Conservation (phyloP, 2,329 filamentous ascomycete genomes). For the Chaetomium globosum region DNA sequence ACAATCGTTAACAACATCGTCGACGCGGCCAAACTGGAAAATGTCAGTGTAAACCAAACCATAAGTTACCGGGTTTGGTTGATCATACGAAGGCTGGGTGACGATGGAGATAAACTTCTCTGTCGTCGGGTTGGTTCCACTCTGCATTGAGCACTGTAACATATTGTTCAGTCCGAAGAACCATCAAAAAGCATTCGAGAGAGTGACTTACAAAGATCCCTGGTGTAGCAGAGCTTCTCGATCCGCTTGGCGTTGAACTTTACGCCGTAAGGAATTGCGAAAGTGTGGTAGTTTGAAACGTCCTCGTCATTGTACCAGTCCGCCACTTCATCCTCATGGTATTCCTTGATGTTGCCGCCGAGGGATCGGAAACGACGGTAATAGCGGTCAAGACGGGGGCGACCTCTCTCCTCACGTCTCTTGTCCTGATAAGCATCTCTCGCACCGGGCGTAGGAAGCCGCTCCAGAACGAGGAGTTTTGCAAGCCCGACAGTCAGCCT, state of each 20-base stretch:
- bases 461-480: conserved; percentile 76
- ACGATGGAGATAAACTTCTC: conserved; percentile 76
- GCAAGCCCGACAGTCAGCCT: conserved; percentile 74
- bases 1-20: conserved; percentile 77
- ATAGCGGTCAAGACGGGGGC: conserved; percentile 58
- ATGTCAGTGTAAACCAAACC: not conserved
- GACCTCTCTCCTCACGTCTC: conserved; percentile 70
- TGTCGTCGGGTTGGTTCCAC: conserved; percentile 77
- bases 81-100: conserved; percentile 70
- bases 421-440: conserved; percentile 72
- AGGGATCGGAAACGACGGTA: conserved; percentile 45
- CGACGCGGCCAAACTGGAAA: conserved; percentile 65
- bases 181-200: not conserved
- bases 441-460: conserved; percentile 68
- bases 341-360: conserved; percentile 73
- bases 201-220: conserved; percentile 61
- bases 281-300: conserved; percentile 77
- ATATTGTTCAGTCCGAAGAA: conserved; percentile 5
- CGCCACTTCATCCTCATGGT: conserved; percentile 76
- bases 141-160: conserved; percentile 72
- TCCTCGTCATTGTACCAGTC: conserved; percentile 81
- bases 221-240: conserved; percentile 79
- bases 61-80: not conserved
- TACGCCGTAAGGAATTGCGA: conserved; percentile 69
- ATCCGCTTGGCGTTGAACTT: conserved; percentile 69